Conservation (phyloP, 306 rosid genomes). For the Prunus armeniaca region DNA sequence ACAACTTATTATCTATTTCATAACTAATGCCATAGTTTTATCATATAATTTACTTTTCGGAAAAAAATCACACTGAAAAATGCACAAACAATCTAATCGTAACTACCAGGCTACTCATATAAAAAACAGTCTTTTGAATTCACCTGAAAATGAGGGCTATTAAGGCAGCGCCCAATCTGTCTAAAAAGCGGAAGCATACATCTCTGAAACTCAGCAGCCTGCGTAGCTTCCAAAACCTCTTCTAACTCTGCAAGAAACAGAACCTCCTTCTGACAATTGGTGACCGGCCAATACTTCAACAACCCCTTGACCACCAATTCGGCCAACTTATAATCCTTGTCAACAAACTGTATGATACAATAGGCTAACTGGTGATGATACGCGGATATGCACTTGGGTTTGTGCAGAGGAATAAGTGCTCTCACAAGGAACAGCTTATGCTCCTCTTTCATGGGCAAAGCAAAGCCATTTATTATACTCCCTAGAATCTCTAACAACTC, state of each 20-base stretch:
- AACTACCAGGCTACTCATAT: not conserved
- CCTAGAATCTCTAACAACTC: constrained; percentile 69
- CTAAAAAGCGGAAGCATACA: constrained; percentile 55
- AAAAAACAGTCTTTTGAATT: not conserved
- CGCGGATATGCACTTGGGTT: constrained; percentile 38
- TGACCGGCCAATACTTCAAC: constrained; percentile 71
- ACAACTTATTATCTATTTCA: not conserved
- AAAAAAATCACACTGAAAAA: not conserved
- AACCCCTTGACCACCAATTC: constrained; percentile 62
- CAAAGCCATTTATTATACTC: constrained; percentile 66
- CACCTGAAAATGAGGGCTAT: constrained; percentile 76
- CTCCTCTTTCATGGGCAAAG: constrained; percentile 76
- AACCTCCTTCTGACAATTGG: constrained; percentile 72
- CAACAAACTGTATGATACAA: constrained; percentile 66
- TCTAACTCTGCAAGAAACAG: constrained; percentile 67
- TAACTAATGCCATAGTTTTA: not conserved
- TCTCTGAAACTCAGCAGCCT: constrained; percentile 38
- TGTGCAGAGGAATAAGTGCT: constrained; percentile 67
- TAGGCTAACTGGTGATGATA: constrained; percentile 62
- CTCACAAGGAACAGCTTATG: constrained; percentile 55
- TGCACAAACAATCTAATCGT: not conserved
- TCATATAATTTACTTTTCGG: not conserved
- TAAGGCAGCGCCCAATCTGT: constrained; percentile 65
- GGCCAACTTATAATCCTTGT: constrained; percentile 61
- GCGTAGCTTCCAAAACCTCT: constrained; percentile 58